phyloP scores from a whole-genome alignment of 495 filamentous ascomycete genomes.

The Penicillium herquei region DNA sequence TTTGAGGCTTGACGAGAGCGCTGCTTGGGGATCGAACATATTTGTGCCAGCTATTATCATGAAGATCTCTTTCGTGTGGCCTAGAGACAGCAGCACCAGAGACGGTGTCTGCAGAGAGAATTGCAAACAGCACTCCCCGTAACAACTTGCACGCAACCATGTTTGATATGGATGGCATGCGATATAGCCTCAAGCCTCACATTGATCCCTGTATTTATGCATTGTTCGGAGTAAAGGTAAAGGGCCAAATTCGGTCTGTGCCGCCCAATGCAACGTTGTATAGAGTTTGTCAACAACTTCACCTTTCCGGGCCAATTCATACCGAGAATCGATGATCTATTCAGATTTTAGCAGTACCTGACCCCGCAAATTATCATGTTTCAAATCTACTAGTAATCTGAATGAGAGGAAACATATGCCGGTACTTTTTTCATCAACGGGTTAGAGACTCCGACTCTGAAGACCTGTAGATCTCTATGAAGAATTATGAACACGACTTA shows the following conservation, averaged over 20 bases:
- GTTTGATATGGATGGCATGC: neutral
- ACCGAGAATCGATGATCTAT: neutral
- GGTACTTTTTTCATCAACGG: too few species aligned
- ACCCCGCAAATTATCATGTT: too few species aligned
- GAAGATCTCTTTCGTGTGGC: neutral
- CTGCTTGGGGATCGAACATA: conserved; percentile 12
- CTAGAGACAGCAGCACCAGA: conserved; percentile 3
- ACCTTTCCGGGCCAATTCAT: conserved; percentile 3
- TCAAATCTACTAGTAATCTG: too few species aligned
- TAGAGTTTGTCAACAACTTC: neutral
- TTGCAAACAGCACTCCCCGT: neutral
- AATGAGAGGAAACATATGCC: too few species aligned
- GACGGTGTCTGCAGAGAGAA: neutral
- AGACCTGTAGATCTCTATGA: too few species aligned
- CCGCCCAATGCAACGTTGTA: conserved; percentile 8
- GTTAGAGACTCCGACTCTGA: too few species aligned
- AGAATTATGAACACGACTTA: too few species aligned
- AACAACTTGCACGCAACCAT: neutral
- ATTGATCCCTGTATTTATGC: neutral
- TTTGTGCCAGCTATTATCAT: conserved; percentile 5
- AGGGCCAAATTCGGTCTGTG: neutral
- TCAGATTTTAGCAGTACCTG: too few species aligned
- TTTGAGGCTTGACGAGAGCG: conserved; percentile 6
- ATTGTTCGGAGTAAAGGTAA: conserved; percentile 1
- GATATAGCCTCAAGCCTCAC: too few species aligned